Evolutionary conservation across 2,329 filamentous ascomycete species (phyloP), one percentile per base, ranked within the genome.

Genomic region (Colletotrichum tofieldiae): DNA sequence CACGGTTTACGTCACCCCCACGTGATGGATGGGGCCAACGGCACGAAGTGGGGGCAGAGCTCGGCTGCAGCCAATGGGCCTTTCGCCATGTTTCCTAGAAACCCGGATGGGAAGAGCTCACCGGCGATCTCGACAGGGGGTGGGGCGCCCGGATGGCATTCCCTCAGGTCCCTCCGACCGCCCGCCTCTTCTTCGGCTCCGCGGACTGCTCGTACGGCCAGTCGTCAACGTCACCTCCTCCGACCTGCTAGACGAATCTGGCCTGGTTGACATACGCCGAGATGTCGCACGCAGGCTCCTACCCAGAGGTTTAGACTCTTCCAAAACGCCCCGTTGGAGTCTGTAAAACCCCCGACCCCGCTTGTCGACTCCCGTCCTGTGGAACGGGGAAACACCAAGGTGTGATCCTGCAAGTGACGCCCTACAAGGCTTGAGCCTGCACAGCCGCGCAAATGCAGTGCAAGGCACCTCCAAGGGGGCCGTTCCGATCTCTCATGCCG

Each of bases 1-100:
- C 51, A 39, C 43, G 39, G 11, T 69, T 72, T 72, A 72, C 70
- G 70, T 72, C 70, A 72, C 32, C 20, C 29, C 65, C 70, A 72
- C 70, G 70, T 72, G 70, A 72, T n/a, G 37, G 6, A 23, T n/a
- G 23, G 65, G 41, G 3, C 58, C 37, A 29, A 14, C 58, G 32
- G 43, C 35, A 12, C n/a, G n/a, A 9, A 59, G 11, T 69, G 45
- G 65, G 58, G 43, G 11, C 32, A 0, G 23, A 3, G 29, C 2
- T 1, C 9, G 7, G 8, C 26, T n/a, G 7, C 3, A 14, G 8
- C 66, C 66, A 69, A 64, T 69, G 14, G 2, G 20, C 11, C 29
- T 18, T 35, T 32, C 6, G 3, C 45, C 11, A 2, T 4, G 11
- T 26, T 7, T n/a, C 47, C 47, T 8, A 18, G 47, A 51, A 9